phyloP scores from a whole-genome alignment of 1,284 basidiomycete species.

The Marasmius fiardii region DNA sequence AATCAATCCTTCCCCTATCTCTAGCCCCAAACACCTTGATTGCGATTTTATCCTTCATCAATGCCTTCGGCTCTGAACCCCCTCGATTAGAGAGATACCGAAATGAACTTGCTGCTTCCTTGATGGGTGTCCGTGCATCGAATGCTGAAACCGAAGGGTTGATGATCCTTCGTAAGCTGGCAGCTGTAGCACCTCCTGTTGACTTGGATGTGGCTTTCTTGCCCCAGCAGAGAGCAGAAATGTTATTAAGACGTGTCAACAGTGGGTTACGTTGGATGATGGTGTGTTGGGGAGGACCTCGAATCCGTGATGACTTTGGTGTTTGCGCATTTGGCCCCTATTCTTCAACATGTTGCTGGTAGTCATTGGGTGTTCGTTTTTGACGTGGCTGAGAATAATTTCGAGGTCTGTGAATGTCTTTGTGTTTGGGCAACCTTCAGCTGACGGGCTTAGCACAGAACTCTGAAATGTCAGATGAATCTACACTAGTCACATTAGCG shows the following conservation, averaged over 20 bases:
- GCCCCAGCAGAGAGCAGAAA: constrained; percentile 83
- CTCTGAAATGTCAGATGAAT: constrained; percentile 56
- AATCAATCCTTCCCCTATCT: background rate
- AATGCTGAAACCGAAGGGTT: constrained; percentile 73
- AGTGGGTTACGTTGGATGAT: constrained; percentile 81
- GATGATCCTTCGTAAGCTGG: constrained; percentile 66
- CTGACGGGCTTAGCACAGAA: constrained; percentile 38
- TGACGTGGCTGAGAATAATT: constrained; percentile 84
- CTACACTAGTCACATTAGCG: constrained; percentile 61
- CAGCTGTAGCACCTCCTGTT: constrained; percentile 71
- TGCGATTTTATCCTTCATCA: constrained; percentile 27
- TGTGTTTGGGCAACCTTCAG: background rate
- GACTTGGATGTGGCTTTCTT: constrained; percentile 85
- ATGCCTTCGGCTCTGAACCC: constrained; percentile 58
- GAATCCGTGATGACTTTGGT: constrained; percentile 76
- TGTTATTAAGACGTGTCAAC: constrained; percentile 82
- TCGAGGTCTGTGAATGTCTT: constrained; percentile 59
- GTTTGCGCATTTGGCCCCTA: constrained; percentile 78
- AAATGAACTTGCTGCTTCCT: constrained; percentile 83
- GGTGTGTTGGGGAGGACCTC: constrained; percentile 67
- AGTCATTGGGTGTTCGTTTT: constrained; percentile 92
- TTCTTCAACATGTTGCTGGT: constrained; percentile 86
- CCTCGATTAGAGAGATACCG: constrained; percentile 78
- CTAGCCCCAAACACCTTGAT: constrained; percentile 62
- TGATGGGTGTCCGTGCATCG: constrained; percentile 65